Percentiles rank a stretch among this genome's conserved stretches.
Conservation (phyloP, 2,329 filamentous ascomycete species). For the Fusarium vanettenii region DNA sequence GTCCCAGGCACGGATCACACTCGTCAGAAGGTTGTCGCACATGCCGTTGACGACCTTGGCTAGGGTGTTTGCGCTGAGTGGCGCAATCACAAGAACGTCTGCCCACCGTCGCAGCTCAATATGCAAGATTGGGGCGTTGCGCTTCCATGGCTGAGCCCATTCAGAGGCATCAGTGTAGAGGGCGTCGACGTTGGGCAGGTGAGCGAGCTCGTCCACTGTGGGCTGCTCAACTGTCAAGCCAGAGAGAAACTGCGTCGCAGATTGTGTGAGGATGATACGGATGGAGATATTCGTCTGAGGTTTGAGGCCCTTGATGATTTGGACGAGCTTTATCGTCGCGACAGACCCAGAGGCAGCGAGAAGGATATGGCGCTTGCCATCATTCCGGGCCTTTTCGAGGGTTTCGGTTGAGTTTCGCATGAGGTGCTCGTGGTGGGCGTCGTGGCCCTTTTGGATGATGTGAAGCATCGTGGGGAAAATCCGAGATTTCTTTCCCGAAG, state of each 20-base stretch:
- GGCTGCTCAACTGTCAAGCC: conserved; percentile 85
- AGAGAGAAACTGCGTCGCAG: conserved; percentile 79
- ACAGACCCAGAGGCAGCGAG: conserved; percentile 67
- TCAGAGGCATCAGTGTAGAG: conserved; percentile 89
- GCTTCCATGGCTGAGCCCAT: conserved; percentile 81
- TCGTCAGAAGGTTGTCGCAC: conserved; percentile 79
- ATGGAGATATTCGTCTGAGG: conserved; percentile 73
- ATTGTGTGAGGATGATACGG: conserved; percentile 82
- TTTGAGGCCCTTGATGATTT: conserved; percentile 71
- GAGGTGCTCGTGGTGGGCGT: conserved; percentile 36
- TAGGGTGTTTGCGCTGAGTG: conserved; percentile 85
- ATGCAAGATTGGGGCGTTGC: conserved; percentile 85
- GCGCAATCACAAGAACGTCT: conserved; percentile 82
- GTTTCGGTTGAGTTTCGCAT: conserved; percentile 45
- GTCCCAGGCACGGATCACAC: conserved; percentile 89
- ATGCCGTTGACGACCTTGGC: conserved; percentile 86
- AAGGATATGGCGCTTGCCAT: conserved; percentile 57
- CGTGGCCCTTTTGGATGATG: conserved; percentile 32
- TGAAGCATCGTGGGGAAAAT: conserved; percentile 36
- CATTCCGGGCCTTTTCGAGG: conserved; percentile 48
- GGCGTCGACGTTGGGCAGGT: conserved; percentile 78
- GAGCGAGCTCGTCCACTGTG: conserved; percentile 66
- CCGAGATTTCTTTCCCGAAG: neutral
- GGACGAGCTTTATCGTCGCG: conserved; percentile 86
- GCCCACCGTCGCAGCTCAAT: conserved; percentile 88